These are phyloP conservation scores for Apostasia shenzhenica DNA, from an alignment of 106 monocot species.

Conservation along the genomic window DNA sequence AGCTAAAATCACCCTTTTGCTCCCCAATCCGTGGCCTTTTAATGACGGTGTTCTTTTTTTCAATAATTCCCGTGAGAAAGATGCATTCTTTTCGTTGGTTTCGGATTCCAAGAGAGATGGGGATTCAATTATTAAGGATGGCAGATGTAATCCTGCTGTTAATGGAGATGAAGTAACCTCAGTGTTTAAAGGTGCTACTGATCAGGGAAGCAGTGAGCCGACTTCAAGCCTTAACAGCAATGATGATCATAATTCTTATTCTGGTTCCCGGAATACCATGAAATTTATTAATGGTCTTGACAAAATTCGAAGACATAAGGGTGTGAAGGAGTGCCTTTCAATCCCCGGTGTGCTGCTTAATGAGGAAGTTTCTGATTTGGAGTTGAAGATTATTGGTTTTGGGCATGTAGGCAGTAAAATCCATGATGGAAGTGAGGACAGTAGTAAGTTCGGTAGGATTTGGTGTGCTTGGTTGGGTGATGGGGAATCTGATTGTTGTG, in stretches of 20 bases:
- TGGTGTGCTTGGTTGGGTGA: conserved; percentile 95
- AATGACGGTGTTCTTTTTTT: conserved; percentile 89
- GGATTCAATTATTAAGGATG: conserved; percentile 12
- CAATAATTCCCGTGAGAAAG: conserved; percentile 14
- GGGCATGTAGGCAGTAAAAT: conserved; percentile 50
- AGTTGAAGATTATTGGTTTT: conserved; percentile 34
- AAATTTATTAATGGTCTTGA: not conserved
- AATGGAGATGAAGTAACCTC: conserved; percentile 28
- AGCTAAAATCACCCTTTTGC: conserved; percentile 64
- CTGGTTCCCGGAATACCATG: not conserved
- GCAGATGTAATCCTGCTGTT: not conserved
- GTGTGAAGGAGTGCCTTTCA: not conserved
- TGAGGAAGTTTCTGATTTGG: conserved; percentile 32
- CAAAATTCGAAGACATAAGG: conserved; percentile 7
- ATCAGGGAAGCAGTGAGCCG: not conserved
- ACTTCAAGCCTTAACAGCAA: not conserved
- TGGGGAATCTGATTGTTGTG: conserved; percentile 18
- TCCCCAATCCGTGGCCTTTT: conserved; percentile 85
- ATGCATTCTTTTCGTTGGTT: conserved; percentile 1
- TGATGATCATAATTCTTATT: conserved; percentile 2
- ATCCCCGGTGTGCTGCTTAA: conserved; percentile 41
- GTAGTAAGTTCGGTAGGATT: conserved; percentile 32
- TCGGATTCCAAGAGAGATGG: conserved; percentile 7
- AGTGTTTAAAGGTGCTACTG: conserved; percentile 1
- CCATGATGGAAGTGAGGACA: conserved; percentile 14